Base-by-base conservation (phyloP, 2,329 filamentous ascomycete genomes). In the Graphilbum sp. region DNA sequence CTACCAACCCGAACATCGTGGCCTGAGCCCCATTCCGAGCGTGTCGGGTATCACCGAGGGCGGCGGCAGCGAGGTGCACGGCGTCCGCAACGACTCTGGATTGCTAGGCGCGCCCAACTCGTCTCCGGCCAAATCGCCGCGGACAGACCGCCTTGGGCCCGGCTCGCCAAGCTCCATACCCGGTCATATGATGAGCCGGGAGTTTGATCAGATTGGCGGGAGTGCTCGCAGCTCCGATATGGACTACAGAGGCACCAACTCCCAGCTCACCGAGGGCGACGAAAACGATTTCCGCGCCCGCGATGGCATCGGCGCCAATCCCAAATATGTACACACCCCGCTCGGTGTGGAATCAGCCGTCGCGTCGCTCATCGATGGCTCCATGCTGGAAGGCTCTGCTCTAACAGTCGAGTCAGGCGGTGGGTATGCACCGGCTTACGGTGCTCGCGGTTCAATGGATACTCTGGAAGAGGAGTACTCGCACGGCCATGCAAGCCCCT, bases 1-100 rank as follows among this genome's bases (percentile, higher is more conserved):
- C 2, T 78, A 82, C 45, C 69, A 77, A 48, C 67, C 74, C 11
- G 73, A 79, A 47, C 69, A 73, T 37, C 78, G 82, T 32, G 79
- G 76, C 11, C 60, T 92, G 35, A 95, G 87, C 52, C 88, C 88
- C 0, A 87, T 93, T 42, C 87, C 90, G 47, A 95, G 87, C 49
- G 83, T 94, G 15, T 88, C 85, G 11, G 90, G 87, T 44, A 88
- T 86, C 50, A 79, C 74, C 4, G 76, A 86, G 49, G 73, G 75
- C 34, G 74, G 74, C 38, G 20, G 37, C 5, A 76, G 66, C 49
- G 69, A 76, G 43, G 60, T 62, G 21, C 66, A 66, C 25, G 58
- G 59, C 23, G 71, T 69, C 48, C 70, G 70, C 35, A n/a, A n/a
- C n/a, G 67, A 77, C 41, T 72, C 74, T 2, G 59, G 64, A 41